Evolutionary conservation across 768 basidiomycete genomes (phyloP), one percentile per base, ranked within the genome.

Genomic region (Kwoniella pini): DNA sequence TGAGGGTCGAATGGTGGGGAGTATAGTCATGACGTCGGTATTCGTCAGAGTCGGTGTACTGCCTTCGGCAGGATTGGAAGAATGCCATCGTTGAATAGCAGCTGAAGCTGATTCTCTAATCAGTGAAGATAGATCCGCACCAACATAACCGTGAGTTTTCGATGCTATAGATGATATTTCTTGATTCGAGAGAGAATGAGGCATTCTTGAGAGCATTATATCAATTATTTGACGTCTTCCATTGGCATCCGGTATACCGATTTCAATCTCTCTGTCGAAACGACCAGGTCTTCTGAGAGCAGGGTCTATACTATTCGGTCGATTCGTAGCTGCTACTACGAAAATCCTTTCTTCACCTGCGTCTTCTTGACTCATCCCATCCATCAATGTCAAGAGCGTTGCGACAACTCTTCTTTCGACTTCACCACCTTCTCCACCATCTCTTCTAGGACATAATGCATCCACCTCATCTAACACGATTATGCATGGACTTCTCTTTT

Each of bases 241-340:
- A 52, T 87, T 84, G 6, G 86, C 85, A 75, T 93, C 90, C 11
- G 96, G 96, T 27, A 97, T 85, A 30, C 94, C 93, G 64, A 98
- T 93, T 76, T 98, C 95, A 43, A 98, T 89, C 78, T 98, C 95
- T 63, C 91, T 88, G 81, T 99, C 96, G 80, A 99, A 98, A 52
- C 96, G 90, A 78, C 96, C 96, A 79, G 98, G 98, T 62, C 96
- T 92, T 73, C 96, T 86, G 39, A 99, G 88, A n/a, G 96, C 96
- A 40, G 96, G 96, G 79, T 99, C 96, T 68, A 99, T 95, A 27
- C 95, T 97, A 83, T 99, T 99, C 36, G 96, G 96, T 69, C 96
- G 83, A 33, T 72, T 69, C 10, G 69, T 98, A 0, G 96, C 96
- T 0, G 91, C 96, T 62, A 99, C 90, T 33, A 99, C 91, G 3